Base-by-base conservation (phyloP, 805 yeast species). In the Saccharomycopsis sp. region DNA sequence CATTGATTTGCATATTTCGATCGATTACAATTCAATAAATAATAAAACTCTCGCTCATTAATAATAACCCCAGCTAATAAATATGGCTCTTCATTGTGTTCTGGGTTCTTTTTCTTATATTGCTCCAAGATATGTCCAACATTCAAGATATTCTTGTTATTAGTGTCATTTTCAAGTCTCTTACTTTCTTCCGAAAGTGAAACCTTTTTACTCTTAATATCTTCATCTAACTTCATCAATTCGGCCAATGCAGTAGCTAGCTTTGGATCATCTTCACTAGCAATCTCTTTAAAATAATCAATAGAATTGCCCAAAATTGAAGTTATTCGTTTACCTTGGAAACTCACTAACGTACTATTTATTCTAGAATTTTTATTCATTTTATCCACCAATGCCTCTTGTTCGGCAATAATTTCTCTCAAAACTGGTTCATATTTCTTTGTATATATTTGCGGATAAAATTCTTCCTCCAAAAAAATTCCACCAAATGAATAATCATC, bases 401-500 rank as follows among this genome's bases (percentile, higher is more conserved):
- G 45, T 14, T 36, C 38, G 3, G 3, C 33, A n/a, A 38, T 14
- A 37, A 43, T 32, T 14, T 23, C 20, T 23, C 17, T 33, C 17
- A 47, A 31, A 4, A 33, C 14, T 11, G 47, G 37, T 14, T n/a
- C 21, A 24, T 19, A 47, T 24, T 39, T 23, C 14, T 38, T 39
- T n/a, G 44, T 32, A 17, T 39, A 47, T 24, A 47, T 43, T 23
- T 47, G 51, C 13, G 51, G 51, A 27, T 44, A 47, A 23, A 47
- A 47, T 19, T 22, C 22, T 24, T 46, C 50, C 3, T 38, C 46
- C 11, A 46, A 8, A 5, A 11, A 13, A 21, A 46, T 11, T 5
- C 39, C 43, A 13, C 17, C 21, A 23, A 16, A 28, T 8, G 14
- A 7, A 19, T 20, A 40, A 4, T 27, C 20, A 19, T 16, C 20